Conservation (phyloP, 257 asterid genomes). For the Knoxia roxburghii region DNA sequence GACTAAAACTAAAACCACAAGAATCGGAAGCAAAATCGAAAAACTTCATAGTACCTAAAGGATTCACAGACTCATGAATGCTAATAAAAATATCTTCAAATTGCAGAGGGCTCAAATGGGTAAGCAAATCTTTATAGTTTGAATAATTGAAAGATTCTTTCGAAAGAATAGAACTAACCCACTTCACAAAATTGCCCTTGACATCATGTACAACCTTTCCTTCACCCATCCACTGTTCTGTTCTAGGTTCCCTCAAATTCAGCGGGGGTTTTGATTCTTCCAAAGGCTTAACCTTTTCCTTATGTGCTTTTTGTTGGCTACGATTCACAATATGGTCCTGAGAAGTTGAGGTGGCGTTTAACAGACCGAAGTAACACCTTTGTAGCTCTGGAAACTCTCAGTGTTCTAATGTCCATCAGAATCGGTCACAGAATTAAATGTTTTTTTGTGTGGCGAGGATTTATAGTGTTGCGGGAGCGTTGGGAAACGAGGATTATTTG, state of each 20-base stretch:
- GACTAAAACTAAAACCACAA: slow-evolving; percentile 45
- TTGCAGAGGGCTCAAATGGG: slow-evolving; percentile 36
- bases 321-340: slow-evolving; percentile 1
- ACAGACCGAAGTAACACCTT: slow-evolving; percentile 9
- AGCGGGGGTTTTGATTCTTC: neutral
- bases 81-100: slow-evolving; percentile 63
- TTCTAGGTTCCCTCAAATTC: neutral
- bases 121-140: slow-evolving; percentile 43
- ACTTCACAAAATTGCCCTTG: slow-evolving; percentile 7
- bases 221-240: neutral
- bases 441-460: neutral
- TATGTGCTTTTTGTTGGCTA: neutral
- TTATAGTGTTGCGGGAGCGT: neutral
- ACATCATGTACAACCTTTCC: slow-evolving; percentile 6
- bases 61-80: slow-evolving; percentile 45
- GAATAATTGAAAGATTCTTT: slow-evolving; percentile 31
- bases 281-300: neutral
- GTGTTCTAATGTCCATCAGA: slow-evolving; percentile 18
- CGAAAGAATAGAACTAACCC: slow-evolving; percentile 51
- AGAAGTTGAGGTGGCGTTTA: slow-evolving; percentile 14
- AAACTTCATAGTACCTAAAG: slow-evolving; percentile 58
- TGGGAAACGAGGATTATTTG: neutral
- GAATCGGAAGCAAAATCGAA: slow-evolving; percentile 50
- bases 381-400: slow-evolving; percentile 15
- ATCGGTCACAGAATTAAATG: neutral